phyloP scores from a whole-genome alignment of 352 stramenopile genomes.

The Phytophthora aleatoria region DNA sequence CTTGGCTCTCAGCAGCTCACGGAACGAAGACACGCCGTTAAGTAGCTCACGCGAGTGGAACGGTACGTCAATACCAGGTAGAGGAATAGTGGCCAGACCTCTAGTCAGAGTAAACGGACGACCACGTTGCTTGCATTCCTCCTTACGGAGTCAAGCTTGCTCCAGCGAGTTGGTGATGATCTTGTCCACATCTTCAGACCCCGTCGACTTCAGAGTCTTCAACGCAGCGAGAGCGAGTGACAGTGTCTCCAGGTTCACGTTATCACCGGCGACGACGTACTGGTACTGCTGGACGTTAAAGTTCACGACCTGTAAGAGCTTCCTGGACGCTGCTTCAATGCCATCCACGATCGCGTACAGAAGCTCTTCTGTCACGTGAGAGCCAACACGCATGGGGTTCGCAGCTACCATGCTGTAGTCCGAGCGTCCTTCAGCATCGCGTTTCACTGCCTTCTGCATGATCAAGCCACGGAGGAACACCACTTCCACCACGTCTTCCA shows the following conservation, averaged over 20 bases:
- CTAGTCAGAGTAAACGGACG: conserved; percentile 65
- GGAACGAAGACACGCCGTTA: conserved; percentile 81
- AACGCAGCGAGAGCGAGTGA: conserved; percentile 62
- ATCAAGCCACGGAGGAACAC: conserved; percentile 85
- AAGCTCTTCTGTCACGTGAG: conserved; percentile 69
- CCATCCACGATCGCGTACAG: conserved; percentile 77
- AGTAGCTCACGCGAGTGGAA: conserved; percentile 89
- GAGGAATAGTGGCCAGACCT: conserved; percentile 83
- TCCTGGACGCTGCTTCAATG: conserved; percentile 59
- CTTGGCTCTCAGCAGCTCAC: conserved; percentile 72
- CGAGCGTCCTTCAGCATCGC: conserved; percentile 64
- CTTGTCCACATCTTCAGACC: conserved; percentile 46
- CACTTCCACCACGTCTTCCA: conserved; percentile 80
- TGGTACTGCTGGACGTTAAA: conserved; percentile 87
- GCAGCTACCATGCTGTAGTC: conserved; percentile 90
- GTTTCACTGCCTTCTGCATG: conserved; percentile 65
- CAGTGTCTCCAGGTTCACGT: conserved; percentile 82
- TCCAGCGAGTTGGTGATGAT: conserved; percentile 61
- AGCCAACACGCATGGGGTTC: conserved; percentile 78
- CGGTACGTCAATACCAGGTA: conserved; percentile 90
- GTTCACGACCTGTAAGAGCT: conserved; percentile 89
- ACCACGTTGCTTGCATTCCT: conserved; percentile 54
- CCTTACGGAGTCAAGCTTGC: conserved; percentile 64
- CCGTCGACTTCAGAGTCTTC: conserved; percentile 55
- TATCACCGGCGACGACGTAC: conserved; percentile 87